Evolutionary conservation across 495 filamentous ascomycete genomes (phyloP).

Genomic region (Coniosporium apollinis): DNA sequence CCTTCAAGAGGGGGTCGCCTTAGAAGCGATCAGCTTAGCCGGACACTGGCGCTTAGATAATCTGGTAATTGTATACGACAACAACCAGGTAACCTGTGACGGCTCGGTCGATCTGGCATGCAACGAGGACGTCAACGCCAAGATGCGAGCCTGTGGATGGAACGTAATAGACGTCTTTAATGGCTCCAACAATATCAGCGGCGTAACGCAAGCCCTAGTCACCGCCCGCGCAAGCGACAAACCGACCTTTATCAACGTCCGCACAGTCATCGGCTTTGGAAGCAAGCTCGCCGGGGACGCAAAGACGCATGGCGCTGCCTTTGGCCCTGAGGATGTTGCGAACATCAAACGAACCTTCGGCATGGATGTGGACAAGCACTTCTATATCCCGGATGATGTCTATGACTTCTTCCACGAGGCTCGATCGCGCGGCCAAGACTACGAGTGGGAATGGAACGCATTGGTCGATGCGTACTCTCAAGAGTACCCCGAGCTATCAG

Average conservation of each 20-base stretch:
- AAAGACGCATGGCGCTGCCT: constrained; percentile 34
- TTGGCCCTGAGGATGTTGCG: constrained; percentile 29
- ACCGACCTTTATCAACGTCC: constrained; percentile 42
- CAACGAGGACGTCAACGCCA: constrained; percentile 41
- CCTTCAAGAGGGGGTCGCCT: constrained; percentile 39
- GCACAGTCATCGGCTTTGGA: constrained; percentile 39
- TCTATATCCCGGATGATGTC: constrained; percentile 30
- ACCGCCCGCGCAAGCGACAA: constrained; percentile 29
- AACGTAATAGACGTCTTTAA: constrained; percentile 38
- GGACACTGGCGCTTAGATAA: constrained; percentile 39
- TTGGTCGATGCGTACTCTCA: constrained; percentile 26
- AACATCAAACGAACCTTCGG: constrained; percentile 31
- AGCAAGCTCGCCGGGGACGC: constrained; percentile 32
- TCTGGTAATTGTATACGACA: constrained; percentile 40
- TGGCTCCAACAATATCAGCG: constrained; percentile 35
- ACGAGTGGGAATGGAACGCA: constrained; percentile 30
- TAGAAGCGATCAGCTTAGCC: constrained; percentile 39
- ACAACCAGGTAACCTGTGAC: constrained; percentile 44
- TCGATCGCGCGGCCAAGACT: constrained; percentile 23
- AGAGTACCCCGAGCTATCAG: constrained; percentile 29
- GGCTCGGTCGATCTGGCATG: constrained; percentile 37
- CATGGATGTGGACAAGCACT: constrained; percentile 29
- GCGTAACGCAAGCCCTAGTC: constrained; percentile 32
- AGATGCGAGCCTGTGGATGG: constrained; percentile 43
- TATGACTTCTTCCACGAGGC: constrained; percentile 32